These are phyloP conservation scores for Neonectria ditissima DNA, from an alignment of 2,329 filamentous ascomycete genomes.

Conservation along the genomic window DNA sequence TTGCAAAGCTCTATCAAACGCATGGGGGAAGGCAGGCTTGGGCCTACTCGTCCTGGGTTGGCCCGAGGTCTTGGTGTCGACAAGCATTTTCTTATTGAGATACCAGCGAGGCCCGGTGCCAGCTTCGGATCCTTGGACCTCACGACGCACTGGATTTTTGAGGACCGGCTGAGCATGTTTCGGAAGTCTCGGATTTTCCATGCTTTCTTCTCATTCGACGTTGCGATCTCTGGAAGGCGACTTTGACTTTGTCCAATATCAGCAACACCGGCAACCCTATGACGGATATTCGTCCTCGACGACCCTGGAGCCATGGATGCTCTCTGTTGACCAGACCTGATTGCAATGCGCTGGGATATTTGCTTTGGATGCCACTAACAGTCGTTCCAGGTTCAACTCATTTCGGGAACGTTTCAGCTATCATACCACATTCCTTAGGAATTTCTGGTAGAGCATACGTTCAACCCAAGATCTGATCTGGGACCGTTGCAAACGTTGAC, in stretches of 20 bases:
- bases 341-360: background rate
- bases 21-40: background rate
- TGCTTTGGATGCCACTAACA: conserved; percentile 38
- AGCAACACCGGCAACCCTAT: background rate
- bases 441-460: conserved; percentile 54
- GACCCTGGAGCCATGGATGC: background rate
- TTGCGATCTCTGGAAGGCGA: background rate
- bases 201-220: background rate
- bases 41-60: background rate
- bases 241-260: background rate
- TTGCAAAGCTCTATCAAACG: background rate
- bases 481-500: conserved; percentile 45
- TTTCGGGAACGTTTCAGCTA: conserved; percentile 55
- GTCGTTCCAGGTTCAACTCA: conserved; percentile 54
- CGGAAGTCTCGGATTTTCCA: background rate
- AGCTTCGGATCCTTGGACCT: background rate
- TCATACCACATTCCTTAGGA: conserved; percentile 56
- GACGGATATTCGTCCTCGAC: background rate
- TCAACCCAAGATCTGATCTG: conserved; percentile 43
- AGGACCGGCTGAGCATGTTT: background rate
- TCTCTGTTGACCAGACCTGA: conserved; percentile 1
- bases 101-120: background rate
- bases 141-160: background rate
- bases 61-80: background rate
- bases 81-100: background rate